Conservation (phyloP, 371 early-diverging fungal genomes). For the Amoeboradix gromovi region DNA sequence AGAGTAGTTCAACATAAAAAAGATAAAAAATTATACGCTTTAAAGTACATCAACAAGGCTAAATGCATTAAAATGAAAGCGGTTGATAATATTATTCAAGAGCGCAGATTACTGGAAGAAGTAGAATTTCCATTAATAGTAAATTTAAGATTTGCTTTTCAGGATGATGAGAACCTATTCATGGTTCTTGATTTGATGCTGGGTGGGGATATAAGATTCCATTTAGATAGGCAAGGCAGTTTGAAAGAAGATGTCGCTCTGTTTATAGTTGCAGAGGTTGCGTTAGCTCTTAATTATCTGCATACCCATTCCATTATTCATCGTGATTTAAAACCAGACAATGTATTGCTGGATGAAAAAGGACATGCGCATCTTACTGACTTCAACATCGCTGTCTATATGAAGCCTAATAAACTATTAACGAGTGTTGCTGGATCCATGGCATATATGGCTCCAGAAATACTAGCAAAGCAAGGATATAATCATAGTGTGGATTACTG, state of each 20-base stretch:
- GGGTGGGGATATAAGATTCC: constrained; percentile 62
- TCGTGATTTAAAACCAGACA: constrained; percentile 73
- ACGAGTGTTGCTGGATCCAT: constrained; percentile 40
- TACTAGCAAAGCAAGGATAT: constrained; percentile 36
- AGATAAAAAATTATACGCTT: constrained; percentile 31
- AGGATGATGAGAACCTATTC: constrained; percentile 45
- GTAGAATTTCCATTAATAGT: constrained; percentile 45
- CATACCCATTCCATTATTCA: constrained; percentile 48
- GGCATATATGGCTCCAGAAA: constrained; percentile 63
- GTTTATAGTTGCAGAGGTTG: constrained; percentile 45
- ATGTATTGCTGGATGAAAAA: constrained; percentile 49
- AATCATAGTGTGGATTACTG: constrained; percentile 16
- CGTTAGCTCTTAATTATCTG: constrained; percentile 37
- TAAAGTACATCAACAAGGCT: constrained; percentile 50
- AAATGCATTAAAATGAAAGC: constrained; percentile 33
- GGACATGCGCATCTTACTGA: constrained; percentile 69
- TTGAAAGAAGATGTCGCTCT: constrained; percentile 37
- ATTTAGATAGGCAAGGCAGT: constrained; percentile 27
- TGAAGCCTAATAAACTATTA: constrained; percentile 18
- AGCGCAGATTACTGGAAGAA: constrained; percentile 41
- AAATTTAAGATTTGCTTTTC: constrained; percentile 45
- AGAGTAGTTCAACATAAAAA: constrained; percentile 51
- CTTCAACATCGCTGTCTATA: constrained; percentile 34
- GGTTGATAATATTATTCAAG: constrained; percentile 37
- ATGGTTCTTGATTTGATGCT: constrained; percentile 63